These are phyloP conservation scores for Clavulina sp. DNA, from an alignment of 768 basidiomycete species.

Conservation along the genomic window DNA sequence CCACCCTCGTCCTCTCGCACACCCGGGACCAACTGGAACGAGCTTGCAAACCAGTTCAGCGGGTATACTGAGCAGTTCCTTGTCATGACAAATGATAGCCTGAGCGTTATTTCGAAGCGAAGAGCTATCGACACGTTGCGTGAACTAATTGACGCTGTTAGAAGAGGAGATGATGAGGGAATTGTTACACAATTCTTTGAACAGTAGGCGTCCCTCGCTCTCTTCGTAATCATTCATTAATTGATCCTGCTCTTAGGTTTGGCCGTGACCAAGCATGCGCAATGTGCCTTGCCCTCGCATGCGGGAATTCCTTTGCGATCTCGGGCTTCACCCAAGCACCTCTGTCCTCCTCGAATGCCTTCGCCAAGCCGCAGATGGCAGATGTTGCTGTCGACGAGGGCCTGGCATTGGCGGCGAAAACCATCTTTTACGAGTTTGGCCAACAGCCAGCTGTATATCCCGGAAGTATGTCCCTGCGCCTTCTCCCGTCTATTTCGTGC, in stretches of 20 bases:
- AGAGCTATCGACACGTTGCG: conserved; percentile 72
- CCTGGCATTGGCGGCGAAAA: background rate
- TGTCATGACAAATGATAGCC: conserved; percentile 71
- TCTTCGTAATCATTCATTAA: background rate
- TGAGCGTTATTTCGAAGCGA: conserved; percentile 65
- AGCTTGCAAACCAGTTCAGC: conserved; percentile 68
- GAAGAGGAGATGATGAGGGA: conserved; percentile 40
- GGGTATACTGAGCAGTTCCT: conserved; percentile 63
- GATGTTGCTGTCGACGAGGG: background rate
- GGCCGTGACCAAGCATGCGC: conserved; percentile 85
- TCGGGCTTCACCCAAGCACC: background rate
- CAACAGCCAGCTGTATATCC: background rate
- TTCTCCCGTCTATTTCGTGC: too few species aligned
- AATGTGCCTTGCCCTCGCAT: conserved; percentile 74
- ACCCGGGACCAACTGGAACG: conserved; percentile 27
- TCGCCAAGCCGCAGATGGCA: background rate
- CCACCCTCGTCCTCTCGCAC: conserved; percentile 25
- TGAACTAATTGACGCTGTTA: conserved; percentile 53
- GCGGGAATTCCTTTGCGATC: conserved; percentile 52
- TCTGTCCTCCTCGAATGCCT: background rate
- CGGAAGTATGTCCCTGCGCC: background rate
- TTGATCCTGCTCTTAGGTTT: conserved; percentile 34
- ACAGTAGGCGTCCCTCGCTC: conserved; percentile 30
- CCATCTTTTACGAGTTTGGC: conserved; percentile 7
- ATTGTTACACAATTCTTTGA: conserved; percentile 73